These are phyloP conservation scores for Saccharomycopsis sp. DNA, from an alignment of 805 yeast species.

Conservation along the genomic window DNA sequence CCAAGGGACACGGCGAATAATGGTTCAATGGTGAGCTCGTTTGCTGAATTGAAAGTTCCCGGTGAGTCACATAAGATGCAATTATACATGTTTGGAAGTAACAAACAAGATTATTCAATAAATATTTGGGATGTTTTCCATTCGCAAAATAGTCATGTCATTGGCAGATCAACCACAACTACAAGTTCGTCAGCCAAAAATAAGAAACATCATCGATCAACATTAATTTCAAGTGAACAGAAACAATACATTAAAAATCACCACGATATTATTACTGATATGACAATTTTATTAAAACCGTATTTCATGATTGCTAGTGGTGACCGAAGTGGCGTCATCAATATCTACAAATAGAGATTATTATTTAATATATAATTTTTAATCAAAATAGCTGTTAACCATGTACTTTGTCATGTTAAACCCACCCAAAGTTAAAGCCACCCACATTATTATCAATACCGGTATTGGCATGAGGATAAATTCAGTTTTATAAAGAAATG, in stretches of 20 bases:
- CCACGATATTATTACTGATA: conserved; percentile 44
- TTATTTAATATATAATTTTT: not conserved
- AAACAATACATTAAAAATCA: conserved; percentile 38
- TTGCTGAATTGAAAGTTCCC: conserved; percentile 12
- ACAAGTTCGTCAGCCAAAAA: conserved; percentile 5
- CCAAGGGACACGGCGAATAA: conserved; percentile 1
- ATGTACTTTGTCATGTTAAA: conserved; percentile 67
- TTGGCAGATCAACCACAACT: not conserved
- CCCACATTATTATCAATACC: conserved; percentile 47
- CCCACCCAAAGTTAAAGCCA: conserved; percentile 53
- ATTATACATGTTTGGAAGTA: conserved; percentile 17
- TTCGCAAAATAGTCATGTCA: conserved; percentile 8
- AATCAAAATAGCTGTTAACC: conserved; percentile 39
- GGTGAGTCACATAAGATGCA: conserved; percentile 15
- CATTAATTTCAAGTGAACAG: conserved; percentile 38
- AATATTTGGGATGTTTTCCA: conserved; percentile 33
- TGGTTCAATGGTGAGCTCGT: conserved; percentile 2
- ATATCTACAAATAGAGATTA: conserved; percentile 41
- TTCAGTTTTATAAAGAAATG: conserved; percentile 58
- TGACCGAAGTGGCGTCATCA: conserved; percentile 61
- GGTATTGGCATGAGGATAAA: conserved; percentile 59
- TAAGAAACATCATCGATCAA: conserved; percentile 22
- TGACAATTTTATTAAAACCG: conserved; percentile 42
- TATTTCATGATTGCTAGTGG: conserved; percentile 56
- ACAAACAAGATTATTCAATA: conserved; percentile 20